A percentile compares a stretch with the other conserved stretches of the same genome.
Conservation (phyloP, 805 yeast genomes). For the Starmerella kuoi region DNA sequence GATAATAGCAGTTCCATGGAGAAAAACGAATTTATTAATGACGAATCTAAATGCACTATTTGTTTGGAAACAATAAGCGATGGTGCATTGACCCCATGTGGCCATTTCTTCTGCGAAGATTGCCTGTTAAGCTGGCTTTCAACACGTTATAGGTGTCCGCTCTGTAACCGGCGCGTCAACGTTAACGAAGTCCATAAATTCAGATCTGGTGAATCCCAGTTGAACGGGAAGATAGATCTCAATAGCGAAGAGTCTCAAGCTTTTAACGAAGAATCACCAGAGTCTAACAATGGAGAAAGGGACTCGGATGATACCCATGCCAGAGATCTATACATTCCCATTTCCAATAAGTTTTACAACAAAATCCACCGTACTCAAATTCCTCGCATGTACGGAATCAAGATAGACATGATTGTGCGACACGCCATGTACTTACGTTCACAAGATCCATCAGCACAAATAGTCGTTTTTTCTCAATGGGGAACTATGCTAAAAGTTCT, state of each 20-base stretch:
- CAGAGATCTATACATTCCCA: conserved; percentile 23
- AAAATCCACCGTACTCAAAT: conserved; percentile 34
- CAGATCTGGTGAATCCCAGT: background rate
- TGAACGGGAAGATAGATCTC: background rate
- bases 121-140: conserved; percentile 69
- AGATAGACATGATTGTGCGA: conserved; percentile 69
- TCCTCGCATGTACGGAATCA: conserved; percentile 59
- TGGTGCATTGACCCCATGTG: conserved; percentile 81
- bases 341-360: conserved; percentile 20
- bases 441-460: conserved; percentile 53
- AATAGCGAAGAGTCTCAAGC: background rate
- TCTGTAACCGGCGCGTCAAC: conserved; percentile 46
- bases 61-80: conserved; percentile 58
- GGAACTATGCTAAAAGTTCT: conserved; percentile 55
- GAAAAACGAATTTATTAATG: background rate
- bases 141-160: conserved; percentile 54
- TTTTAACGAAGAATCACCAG: background rate
- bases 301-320: conserved; percentile 1
- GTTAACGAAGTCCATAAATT: conserved; percentile 1
- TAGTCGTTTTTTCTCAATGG: conserved; percentile 87
- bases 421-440: conserved; percentile 54
- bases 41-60: conserved; percentile 49
- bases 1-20: background rate
- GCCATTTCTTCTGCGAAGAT: conserved; percentile 77
- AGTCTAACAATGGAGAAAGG: background rate